Conservation (phyloP, 108 stramenopile genomes). For the Aurantiochytrium sp. region DNA sequence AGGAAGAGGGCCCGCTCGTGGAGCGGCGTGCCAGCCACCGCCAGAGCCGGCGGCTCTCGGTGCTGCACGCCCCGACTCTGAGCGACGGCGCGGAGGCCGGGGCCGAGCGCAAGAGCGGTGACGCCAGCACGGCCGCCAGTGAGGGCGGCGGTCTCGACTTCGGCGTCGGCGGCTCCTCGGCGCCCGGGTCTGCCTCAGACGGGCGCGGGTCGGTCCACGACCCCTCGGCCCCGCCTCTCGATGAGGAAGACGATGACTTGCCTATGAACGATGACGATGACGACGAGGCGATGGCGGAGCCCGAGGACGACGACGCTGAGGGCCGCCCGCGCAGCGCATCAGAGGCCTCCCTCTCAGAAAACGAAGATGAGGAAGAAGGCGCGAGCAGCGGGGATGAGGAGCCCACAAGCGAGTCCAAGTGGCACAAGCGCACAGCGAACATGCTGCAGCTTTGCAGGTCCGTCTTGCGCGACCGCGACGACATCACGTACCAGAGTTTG, state of each 20-base stretch:
- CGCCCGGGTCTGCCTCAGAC: neutral
- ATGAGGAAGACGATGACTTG: no score
- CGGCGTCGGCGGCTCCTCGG: neutral
- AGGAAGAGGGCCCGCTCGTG: neutral
- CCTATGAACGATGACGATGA: no score
- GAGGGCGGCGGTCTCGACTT: no score
- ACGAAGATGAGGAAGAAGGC: conserved; percentile 31
- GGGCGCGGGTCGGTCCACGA: no score
- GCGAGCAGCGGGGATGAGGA: conserved; percentile 55
- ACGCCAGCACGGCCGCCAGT: no score
- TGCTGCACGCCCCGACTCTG: no score
- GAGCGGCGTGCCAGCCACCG: neutral
- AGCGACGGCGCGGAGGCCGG: no score
- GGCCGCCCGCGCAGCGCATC: no score
- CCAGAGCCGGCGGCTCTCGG: neutral
- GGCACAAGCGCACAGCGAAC: conserved; percentile 82
- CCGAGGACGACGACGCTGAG: neutral
- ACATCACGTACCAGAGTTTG: conserved; percentile 65
- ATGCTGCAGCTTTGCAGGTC: conserved; percentile 43
- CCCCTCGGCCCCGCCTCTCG: no score
- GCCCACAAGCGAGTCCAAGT: conserved; percentile 49
- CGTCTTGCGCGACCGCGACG: conserved; percentile 31
- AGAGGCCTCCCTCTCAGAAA: no score
- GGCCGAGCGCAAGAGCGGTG: no score
- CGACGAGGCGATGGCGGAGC: neutral